Percentiles rank a stretch among this genome's conserved stretches.
Evolutionary conservation across 495 filamentous ascomycete species (phyloP).

Genomic region (Penicillium verhagenii): DNA sequence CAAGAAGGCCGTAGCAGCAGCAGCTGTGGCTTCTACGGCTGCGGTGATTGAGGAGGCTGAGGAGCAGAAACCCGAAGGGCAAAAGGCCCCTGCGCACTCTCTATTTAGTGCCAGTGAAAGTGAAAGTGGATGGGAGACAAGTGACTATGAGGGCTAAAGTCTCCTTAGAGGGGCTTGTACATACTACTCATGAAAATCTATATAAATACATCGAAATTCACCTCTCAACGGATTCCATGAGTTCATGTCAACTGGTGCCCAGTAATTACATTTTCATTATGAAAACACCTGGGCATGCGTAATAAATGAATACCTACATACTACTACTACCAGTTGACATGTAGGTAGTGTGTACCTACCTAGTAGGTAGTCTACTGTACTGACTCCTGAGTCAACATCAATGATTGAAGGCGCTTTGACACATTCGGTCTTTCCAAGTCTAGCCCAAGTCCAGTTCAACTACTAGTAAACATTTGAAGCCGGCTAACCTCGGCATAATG

Average conservation of each 20-base stretch:
- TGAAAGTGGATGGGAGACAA: slow-evolving; percentile 43
- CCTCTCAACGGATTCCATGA: background rate
- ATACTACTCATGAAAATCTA: background rate
- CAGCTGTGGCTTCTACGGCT: slow-evolving; percentile 7
- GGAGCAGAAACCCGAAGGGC: slow-evolving; percentile 5
- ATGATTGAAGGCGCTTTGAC: no score
- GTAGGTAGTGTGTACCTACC: no score
- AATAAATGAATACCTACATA: no score
- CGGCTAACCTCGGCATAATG: background rate
- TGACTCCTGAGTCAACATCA: no score
- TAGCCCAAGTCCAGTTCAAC: background rate
- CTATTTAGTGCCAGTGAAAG: slow-evolving; percentile 45
- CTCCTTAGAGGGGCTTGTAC: background rate
- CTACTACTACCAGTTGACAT: no score
- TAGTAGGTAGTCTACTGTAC: no score
- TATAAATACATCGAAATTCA: background rate
- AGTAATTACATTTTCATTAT: no score
- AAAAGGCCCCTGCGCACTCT: slow-evolving; percentile 12
- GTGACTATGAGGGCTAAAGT: slow-evolving; percentile 15
- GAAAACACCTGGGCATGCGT: no score
- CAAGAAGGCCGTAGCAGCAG: slow-evolving; percentile 10
- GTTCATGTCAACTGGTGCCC: no score
- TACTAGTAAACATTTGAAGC: no score
- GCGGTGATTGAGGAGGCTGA: slow-evolving; percentile 2
- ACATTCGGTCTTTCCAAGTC: no score